These are phyloP conservation scores for Aspergillus fumigatus DNA, from an alignment of 2,329 filamentous ascomycete species.

Conservation along the genomic window DNA sequence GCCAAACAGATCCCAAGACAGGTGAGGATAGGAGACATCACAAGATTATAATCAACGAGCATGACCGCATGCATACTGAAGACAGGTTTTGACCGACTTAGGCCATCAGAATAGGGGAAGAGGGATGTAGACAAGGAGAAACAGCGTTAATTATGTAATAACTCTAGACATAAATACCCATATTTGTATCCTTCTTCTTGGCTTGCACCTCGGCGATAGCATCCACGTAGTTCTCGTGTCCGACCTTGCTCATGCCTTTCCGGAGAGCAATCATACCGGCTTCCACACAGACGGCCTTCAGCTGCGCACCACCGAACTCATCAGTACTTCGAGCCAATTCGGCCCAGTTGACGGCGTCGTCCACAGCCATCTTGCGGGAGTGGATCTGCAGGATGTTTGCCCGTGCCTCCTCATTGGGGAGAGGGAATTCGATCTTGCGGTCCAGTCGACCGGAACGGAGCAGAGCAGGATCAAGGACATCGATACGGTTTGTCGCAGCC, in stretches of 20 bases:
- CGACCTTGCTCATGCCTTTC: conserved; percentile 92
- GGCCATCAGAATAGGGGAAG: not conserved
- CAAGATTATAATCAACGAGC: not conserved
- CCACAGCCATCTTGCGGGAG: conserved; percentile 96
- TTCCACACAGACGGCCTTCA: conserved; percentile 98
- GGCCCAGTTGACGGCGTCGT: conserved; percentile 88
- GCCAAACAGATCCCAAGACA: not conserved
- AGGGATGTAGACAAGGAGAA: not conserved
- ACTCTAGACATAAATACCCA: conserved; percentile 42
- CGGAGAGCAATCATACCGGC: conserved; percentile 98
- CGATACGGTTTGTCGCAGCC: conserved; percentile 89
- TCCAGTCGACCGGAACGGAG: conserved; percentile 89
- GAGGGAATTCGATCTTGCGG: conserved; percentile 95
- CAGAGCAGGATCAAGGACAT: conserved; percentile 87
- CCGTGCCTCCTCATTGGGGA: conserved; percentile 95
- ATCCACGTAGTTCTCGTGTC: conserved; percentile 97
- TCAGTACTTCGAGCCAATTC: conserved; percentile 95
- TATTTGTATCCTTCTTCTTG: conserved; percentile 79
- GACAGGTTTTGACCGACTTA: not conserved
- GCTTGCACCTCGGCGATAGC: conserved; percentile 86
- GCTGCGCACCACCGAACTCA: conserved; percentile 94
- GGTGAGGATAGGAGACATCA: not conserved
- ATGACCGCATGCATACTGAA: not conserved
- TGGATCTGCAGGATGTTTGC: conserved; percentile 98
- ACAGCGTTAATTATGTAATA: conserved; percentile 2